These are phyloP conservation scores for Fusarium cicatricum DNA, from an alignment of 2,329 filamentous ascomycete genomes.

Conservation along the genomic window DNA sequence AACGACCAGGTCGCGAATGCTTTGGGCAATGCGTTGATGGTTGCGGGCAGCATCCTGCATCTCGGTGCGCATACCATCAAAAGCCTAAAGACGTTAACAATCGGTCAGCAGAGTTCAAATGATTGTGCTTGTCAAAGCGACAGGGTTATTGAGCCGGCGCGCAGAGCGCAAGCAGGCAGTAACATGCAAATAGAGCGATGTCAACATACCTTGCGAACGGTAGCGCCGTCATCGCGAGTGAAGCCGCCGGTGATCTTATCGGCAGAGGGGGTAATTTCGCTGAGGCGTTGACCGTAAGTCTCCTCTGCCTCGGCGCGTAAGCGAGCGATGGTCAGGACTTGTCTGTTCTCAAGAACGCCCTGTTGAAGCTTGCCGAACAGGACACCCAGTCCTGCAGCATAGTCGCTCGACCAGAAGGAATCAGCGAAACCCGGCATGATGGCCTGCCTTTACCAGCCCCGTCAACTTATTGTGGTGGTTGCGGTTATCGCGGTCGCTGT, in stretches of 20 bases:
- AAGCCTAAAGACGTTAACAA: constrained; percentile 67
- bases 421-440: constrained; percentile 90
- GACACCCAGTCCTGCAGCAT: constrained; percentile 92
- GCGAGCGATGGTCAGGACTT: constrained; percentile 88
- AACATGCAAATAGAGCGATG: neutral
- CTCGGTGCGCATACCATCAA: constrained; percentile 89
- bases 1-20: constrained; percentile 94
- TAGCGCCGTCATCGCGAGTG: constrained; percentile 90
- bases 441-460: constrained; percentile 40
- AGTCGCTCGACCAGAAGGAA: constrained; percentile 98
- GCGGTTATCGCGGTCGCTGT: constrained; percentile 14
- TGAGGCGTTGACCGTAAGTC: constrained; percentile 80
- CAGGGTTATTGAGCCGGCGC: constrained; percentile 5
- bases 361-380: constrained; percentile 97
- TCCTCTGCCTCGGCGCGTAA: constrained; percentile 98
- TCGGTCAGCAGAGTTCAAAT: constrained; percentile 25
- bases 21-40: constrained; percentile 95
- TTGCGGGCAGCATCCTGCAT: constrained; percentile 91
- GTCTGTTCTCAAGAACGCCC: constrained; percentile 92
- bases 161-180: neutral
- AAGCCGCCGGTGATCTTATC: constrained; percentile 89
- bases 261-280: constrained; percentile 81
- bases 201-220: constrained; percentile 81
- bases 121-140: constrained; percentile 5
- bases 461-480: constrained; percentile 28